Evolutionary conservation across 371 early-diverging fungal genomes (phyloP).

Genomic region (Phascolomyces articulosus): DNA sequence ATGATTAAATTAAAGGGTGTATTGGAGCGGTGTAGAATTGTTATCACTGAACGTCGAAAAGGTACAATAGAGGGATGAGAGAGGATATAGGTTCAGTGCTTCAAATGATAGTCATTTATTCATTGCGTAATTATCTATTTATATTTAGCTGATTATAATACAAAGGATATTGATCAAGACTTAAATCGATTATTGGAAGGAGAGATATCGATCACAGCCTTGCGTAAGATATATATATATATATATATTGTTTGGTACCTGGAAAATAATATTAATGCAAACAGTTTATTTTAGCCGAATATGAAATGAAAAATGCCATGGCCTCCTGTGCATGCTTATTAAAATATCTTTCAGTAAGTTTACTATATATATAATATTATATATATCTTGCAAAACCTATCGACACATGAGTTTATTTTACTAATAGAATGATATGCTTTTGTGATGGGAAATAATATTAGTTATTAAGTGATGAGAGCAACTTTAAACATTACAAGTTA

Average conservation of each 20-base stretch:
- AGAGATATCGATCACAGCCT: conserved; percentile 64
- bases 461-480: conserved; percentile 75
- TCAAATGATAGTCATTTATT: background rate
- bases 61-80: too few species aligned
- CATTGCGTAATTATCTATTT: background rate
- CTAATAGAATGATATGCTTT: too few species aligned
- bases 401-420: background rate
- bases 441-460: conserved; percentile 20
- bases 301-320: conserved; percentile 82
- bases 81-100: background rate
- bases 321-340: conserved; percentile 75
- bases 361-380: background rate
- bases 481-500: conserved; percentile 75
- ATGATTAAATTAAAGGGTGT: conserved; percentile 66
- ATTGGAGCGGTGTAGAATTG: conserved; percentile 76
- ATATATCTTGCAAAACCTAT: background rate
- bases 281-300: conserved; percentile 66
- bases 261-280: background rate
- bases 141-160: conserved; percentile 60
- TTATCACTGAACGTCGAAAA: conserved; percentile 59
- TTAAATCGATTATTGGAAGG: conserved; percentile 78
- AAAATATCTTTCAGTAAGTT: conserved; percentile 72
- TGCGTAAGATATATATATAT: conserved; percentile 55
- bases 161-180: conserved; percentile 86
- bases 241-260: background rate